Evolutionary conservation across 495 filamentous ascomycete genomes (phyloP).

Genomic region (Choiromyces venosus): DNA sequence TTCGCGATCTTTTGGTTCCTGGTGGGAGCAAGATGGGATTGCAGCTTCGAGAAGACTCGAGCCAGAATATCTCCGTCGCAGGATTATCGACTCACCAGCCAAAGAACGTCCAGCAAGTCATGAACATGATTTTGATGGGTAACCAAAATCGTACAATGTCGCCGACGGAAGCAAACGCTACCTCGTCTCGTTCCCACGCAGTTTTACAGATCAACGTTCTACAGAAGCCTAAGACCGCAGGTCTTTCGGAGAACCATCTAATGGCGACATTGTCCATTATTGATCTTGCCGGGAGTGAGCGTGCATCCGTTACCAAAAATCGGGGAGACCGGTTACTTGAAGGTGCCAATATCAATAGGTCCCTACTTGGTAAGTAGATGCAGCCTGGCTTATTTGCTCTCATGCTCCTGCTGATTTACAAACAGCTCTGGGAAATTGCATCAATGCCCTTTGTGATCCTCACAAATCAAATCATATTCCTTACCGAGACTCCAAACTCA

Average conservation of each 20-base stretch:
- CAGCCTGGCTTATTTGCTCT: background rate
- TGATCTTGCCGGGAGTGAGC: conserved; percentile 91
- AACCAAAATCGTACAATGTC: conserved; percentile 95
- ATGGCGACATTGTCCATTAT: conserved; percentile 99
- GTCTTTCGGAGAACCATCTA: conserved; percentile 88
- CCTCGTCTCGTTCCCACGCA: conserved; percentile 96
- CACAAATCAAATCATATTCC: conserved; percentile 90
- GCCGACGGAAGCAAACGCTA: conserved; percentile 95
- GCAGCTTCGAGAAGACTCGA: conserved; percentile 90
- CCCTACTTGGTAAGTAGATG: conserved; percentile 55
- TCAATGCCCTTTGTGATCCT: conserved; percentile 95
- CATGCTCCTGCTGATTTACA: conserved; percentile 7
- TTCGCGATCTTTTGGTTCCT: conserved; percentile 84
- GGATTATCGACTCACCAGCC: conserved; percentile 82
- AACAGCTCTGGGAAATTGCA: conserved; percentile 83
- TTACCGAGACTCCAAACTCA: conserved; percentile 96
- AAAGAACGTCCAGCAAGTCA: conserved; percentile 80
- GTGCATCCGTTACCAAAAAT: conserved; percentile 95
- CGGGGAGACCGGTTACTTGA: conserved; percentile 84
- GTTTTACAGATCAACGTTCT: conserved; percentile 96
- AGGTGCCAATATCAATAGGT: conserved; percentile 99
- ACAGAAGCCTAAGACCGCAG: conserved; percentile 87
- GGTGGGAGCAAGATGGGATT: conserved; percentile 79
- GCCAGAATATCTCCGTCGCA: conserved; percentile 87
- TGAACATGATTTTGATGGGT: conserved; percentile 97